Evolutionary conservation across 306 rosid species (phyloP).

Genomic region (Dalbergia cochinchinensis): DNA sequence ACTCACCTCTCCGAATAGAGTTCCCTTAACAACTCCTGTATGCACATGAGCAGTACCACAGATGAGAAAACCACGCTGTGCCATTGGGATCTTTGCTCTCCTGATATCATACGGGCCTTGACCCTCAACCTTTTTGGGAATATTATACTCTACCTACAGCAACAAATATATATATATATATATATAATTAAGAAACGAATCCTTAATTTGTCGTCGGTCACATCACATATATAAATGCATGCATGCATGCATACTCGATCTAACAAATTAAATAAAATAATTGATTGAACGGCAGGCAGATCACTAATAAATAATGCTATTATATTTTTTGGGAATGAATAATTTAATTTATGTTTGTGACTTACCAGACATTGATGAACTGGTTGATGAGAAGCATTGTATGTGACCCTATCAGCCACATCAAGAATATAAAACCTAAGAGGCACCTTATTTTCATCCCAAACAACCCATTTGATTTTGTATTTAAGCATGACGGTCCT

Average conservation of each 20-base stretch:
- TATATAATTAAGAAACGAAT: neutral
- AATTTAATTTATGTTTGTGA: neutral
- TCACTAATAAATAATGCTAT: no score
- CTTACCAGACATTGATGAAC: constrained; percentile 26
- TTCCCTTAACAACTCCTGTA: neutral
- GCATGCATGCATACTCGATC: no score
- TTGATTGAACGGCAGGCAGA: no score
- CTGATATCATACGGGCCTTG: neutral
- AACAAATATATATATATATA: no score
- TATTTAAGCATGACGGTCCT: neutral
- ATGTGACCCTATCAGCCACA: constrained; percentile 10
- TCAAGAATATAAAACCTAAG: constrained; percentile 33
- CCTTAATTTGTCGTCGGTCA: no score
- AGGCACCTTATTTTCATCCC: constrained; percentile 3
- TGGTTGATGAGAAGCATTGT: neutral
- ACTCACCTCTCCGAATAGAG: constrained; percentile 18
- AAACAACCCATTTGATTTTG: constrained; percentile 26
- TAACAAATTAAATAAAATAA: no score
- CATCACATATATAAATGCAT: no score
- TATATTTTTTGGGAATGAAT: no score
- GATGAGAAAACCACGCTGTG: constrained; percentile 18
- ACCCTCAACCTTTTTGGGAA: neutral
- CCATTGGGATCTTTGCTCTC: neutral
- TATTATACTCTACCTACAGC: neutral
- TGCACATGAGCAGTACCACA: constrained; percentile 9